A percentile compares a stretch with the other conserved stretches of the same genome.
These are phyloP conservation scores for Chlorophyllum brunneum DNA, from an alignment of 768 basidiomycete species.

Conservation along the genomic window DNA sequence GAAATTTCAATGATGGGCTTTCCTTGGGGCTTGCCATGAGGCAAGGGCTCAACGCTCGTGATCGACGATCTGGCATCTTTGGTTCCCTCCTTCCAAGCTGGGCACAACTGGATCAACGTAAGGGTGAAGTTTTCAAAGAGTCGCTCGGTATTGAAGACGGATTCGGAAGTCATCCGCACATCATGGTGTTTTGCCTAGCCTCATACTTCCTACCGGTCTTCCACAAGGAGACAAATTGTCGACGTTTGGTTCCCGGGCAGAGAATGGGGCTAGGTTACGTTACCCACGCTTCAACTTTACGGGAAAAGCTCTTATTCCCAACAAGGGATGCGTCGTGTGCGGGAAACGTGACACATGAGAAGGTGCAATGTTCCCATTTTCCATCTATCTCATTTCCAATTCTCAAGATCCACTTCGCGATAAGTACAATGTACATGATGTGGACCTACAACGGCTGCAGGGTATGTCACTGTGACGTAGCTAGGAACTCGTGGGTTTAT, in stretches of 20 bases:
- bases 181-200: not conserved
- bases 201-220: too few relatives aligned
- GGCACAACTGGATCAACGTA: not conserved
- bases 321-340: not conserved
- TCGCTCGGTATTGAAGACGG: not conserved
- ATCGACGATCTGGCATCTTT: not conserved
- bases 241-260: not conserved
- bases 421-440: not conserved
- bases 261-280: not conserved
- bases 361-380: not conserved
- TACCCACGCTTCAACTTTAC: not conserved
- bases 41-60: not conserved
- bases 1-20: not conserved
- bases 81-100: not conserved
- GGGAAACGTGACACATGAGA: not conserved
- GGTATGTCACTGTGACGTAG: not conserved
- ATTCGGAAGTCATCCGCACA: not conserved
- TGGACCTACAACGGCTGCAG: slow-evolving; percentile 6
- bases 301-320: not conserved
- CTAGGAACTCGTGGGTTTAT: not conserved
- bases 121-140: not conserved
- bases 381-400: not conserved
- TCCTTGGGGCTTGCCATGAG: not conserved
- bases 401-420: not conserved
- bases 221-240: too few relatives aligned